Base-by-base conservation (phyloP, 768 basidiomycete species). In the Leccinum aurantiacum region DNA sequence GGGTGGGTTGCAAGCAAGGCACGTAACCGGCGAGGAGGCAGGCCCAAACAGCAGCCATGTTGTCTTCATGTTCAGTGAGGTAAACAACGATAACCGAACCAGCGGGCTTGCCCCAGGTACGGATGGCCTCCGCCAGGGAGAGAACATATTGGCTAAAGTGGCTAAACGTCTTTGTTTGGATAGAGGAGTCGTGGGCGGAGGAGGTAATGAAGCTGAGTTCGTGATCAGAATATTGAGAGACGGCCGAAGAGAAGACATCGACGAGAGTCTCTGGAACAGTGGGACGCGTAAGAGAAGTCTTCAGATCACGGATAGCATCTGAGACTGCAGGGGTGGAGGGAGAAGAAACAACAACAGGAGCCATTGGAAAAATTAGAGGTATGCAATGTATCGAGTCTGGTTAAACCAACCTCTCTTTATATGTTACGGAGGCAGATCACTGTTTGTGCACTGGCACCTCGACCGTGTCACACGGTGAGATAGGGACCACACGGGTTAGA, bases 61-160 rank as follows among this genome's bases (percentile, higher is more conserved):
- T 73, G 38, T 73, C 73, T 50, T 74, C 71, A 29, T 73, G 72
- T 47, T 73, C 73, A 0, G 71, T 73, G 24, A 73, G 59, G 53
- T 73, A 73, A 0, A 73, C 61, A 8, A 74, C 60, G 1, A 74
- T 10, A n/a, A 72, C 29, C 1, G 71, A 67, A 0, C 71, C 71
- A 3, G 55, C 5, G n/a, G 73, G 73, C 35, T 65, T 74, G 3
- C 56, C 62, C 73, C 65, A 68, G 2, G 53, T 52, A 33, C 57
- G 57, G 35, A 70, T 53, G 14, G 70, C 70, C 6, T 59, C 60
- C 25, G 66, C 69, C 0, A 72, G 58, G 41, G 62, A 61, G 38
- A 57, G 59, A 4, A 54, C 66, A 25, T 54, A 14, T 52, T 63
- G 61, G 31, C 54, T 57, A 56, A 72, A 71, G 7, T 62, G 15